These are phyloP conservation scores for Telopea speciosissima DNA, from an alignment of 177 flowering plant species.

Conservation along the genomic window DNA sequence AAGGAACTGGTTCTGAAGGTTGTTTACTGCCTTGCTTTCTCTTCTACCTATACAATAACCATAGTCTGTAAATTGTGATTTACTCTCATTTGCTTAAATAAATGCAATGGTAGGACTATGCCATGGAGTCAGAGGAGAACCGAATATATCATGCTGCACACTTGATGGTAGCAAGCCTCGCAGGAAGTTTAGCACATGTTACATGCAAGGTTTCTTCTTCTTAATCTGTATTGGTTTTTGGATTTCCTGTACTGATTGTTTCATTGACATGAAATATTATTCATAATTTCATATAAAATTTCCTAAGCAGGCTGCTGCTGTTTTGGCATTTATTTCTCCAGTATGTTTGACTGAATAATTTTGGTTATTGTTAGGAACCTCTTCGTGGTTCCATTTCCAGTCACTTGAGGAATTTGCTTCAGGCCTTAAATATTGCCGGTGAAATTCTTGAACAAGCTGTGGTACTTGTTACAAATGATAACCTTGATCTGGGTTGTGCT, in stretches of 20 bases:
- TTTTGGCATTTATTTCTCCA: background rate
- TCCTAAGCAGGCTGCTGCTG: background rate
- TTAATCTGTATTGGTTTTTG: background rate
- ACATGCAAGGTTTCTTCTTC: constrained; percentile 82
- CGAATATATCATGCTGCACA: constrained; percentile 90
- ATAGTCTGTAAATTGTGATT: background rate
- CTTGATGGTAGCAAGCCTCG: constrained; percentile 91
- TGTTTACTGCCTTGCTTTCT: background rate
- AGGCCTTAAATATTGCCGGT: constrained; percentile 44
- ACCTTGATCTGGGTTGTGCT: constrained; percentile 94
- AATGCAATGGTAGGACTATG: constrained; percentile 61
- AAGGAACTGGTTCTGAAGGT: constrained; percentile 95
- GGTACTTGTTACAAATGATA: constrained; percentile 85
- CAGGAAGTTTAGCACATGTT: constrained; percentile 98
- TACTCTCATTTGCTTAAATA: background rate
- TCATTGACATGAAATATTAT: background rate
- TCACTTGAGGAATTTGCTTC: constrained; percentile 65
- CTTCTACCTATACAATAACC: background rate
- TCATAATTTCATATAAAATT: background rate
- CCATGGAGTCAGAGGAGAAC: constrained; percentile 90
- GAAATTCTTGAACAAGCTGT: constrained; percentile 79
- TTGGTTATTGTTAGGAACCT: constrained; percentile 60
- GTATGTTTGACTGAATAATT: background rate
- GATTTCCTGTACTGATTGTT: background rate
- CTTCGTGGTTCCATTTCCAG: constrained; percentile 73